Evolutionary conservation across 805 yeast genomes (phyloP).

Genomic region (Blastobotrys parvus): DNA sequence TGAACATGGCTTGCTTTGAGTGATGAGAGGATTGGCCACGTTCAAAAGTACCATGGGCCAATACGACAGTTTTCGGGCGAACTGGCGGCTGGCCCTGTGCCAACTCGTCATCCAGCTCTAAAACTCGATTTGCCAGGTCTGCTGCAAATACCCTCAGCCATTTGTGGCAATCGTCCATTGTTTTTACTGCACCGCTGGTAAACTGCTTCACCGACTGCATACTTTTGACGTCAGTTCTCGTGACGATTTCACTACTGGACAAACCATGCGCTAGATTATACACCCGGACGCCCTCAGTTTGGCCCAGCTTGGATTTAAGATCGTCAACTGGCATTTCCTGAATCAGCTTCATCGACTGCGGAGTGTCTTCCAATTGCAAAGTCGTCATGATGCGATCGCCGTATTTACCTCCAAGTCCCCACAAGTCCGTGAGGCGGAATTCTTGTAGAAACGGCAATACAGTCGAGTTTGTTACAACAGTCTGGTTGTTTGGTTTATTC

Average conservation of each 20-base stretch:
- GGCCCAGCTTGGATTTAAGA: conserved; percentile 34
- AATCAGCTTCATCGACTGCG: conserved; percentile 41
- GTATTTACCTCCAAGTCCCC: conserved; percentile 86
- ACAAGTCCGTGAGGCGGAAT: conserved; percentile 63
- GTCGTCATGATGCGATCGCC: conserved; percentile 53
- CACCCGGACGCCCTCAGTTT: conserved; percentile 43
- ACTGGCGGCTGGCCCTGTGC: conserved; percentile 21
- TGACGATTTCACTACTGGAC: conserved; percentile 43
- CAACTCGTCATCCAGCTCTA: conserved; percentile 69
- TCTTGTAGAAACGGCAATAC: conserved; percentile 47
- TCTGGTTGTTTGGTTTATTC: conserved; percentile 80
- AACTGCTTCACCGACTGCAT: conserved; percentile 88
- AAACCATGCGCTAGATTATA: conserved; percentile 60
- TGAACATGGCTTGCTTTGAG: conserved; percentile 20
- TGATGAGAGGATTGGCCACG: conserved; percentile 6
- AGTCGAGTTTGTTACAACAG: conserved; percentile 49
- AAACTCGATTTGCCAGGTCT: conserved; percentile 61
- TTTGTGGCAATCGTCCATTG: conserved; percentile 47
- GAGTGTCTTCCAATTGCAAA: conserved; percentile 30
- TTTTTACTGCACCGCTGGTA: conserved; percentile 38
- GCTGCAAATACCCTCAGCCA: conserved; percentile 84
- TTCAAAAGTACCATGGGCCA: conserved; percentile 25
- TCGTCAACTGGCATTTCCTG: conserved; percentile 38
- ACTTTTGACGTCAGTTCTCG: conserved; percentile 60
- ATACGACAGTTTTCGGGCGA: conserved; percentile 49